Conservation (phyloP, 495 filamentous ascomycete species). For the Lepraria neglecta region DNA sequence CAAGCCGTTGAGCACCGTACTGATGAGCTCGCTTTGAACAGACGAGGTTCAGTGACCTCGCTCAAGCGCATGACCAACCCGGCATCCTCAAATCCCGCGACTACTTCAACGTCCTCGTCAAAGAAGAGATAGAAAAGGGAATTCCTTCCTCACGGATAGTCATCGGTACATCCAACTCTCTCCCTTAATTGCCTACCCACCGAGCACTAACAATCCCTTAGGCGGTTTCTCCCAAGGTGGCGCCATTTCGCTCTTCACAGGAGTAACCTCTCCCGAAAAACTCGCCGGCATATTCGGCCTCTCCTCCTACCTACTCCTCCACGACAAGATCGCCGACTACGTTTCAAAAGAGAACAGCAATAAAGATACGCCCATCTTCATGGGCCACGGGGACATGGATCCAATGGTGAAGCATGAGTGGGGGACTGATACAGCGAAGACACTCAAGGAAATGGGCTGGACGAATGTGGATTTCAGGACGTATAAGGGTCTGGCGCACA, state of each 20-base stretch:
- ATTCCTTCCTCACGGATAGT: slow-evolving; percentile 79
- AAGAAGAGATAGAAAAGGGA: slow-evolving; percentile 73
- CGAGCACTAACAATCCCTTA: slow-evolving; percentile 8
- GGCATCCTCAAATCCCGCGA: slow-evolving; percentile 68
- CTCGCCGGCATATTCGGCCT: slow-evolving; percentile 84
- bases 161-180: slow-evolving; percentile 61
- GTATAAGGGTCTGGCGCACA: slow-evolving; percentile 69
- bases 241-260: slow-evolving; percentile 56
- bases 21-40: not conserved
- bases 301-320: slow-evolving; percentile 73
- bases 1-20: not conserved
- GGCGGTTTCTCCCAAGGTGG: slow-evolving; percentile 58
- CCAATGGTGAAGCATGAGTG: slow-evolving; percentile 59
- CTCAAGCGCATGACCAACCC: slow-evolving; percentile 66
- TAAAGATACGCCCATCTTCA: slow-evolving; percentile 75
- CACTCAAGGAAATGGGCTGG: slow-evolving; percentile 58
- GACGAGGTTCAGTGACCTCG: slow-evolving; percentile 33
- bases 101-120: slow-evolving; percentile 75
- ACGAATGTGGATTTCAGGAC: slow-evolving; percentile 63
- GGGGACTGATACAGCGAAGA: slow-evolving; percentile 57
- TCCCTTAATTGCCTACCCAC: slow-evolving; percentile 41
- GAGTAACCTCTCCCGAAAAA: slow-evolving; percentile 65
- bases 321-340: slow-evolving; percentile 60
- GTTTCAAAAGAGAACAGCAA: slow-evolving; percentile 61
- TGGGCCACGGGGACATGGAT: slow-evolving; percentile 78